Percentiles rank a stretch among this genome's conserved stretches.
phyloP scores from a whole-genome alignment of 163 green algal genomes.

The Scenedesmus sp. region DNA sequence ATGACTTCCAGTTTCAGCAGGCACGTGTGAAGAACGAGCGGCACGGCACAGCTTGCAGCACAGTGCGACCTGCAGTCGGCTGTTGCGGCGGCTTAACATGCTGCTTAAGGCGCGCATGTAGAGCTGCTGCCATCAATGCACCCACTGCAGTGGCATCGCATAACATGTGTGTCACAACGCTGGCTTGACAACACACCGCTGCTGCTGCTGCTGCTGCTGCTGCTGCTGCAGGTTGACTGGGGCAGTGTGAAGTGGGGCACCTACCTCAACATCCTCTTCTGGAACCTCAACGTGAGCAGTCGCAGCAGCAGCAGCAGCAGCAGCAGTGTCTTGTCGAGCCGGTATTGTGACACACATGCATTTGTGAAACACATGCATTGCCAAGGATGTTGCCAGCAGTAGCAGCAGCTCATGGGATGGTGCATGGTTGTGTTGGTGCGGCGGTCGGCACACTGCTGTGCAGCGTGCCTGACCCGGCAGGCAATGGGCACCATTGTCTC shows the following conservation, averaged over 20 bases:
- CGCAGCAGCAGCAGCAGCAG: background rate
- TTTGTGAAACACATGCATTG: too few relatives aligned
- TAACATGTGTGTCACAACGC: background rate
- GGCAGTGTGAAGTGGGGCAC: conserved; percentile 77
- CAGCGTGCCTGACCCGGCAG: too few relatives aligned
- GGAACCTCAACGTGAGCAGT: conserved; percentile 66
- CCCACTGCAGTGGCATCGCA: background rate
- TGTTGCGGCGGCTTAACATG: background rate
- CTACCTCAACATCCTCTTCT: conserved; percentile 96
- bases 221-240: conserved; percentile 67
- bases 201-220: conserved; percentile 17
- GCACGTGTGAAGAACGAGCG: too few relatives aligned
- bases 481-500: background rate
- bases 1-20: too few relatives aligned
- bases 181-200: background rate
- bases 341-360: background rate
- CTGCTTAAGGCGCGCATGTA: background rate
- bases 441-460: too few relatives aligned
- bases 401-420: too few relatives aligned
- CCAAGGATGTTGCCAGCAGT: too few relatives aligned
- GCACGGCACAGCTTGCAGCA: background rate
- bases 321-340: background rate
- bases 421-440: too few relatives aligned
- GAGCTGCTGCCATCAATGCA: background rate
- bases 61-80: background rate